A percentile compares a stretch with the other conserved stretches of the same genome.
Evolutionary conservation across 2,329 filamentous ascomycete species (phyloP).

Genomic region (Akanthomyces lecanii): DNA sequence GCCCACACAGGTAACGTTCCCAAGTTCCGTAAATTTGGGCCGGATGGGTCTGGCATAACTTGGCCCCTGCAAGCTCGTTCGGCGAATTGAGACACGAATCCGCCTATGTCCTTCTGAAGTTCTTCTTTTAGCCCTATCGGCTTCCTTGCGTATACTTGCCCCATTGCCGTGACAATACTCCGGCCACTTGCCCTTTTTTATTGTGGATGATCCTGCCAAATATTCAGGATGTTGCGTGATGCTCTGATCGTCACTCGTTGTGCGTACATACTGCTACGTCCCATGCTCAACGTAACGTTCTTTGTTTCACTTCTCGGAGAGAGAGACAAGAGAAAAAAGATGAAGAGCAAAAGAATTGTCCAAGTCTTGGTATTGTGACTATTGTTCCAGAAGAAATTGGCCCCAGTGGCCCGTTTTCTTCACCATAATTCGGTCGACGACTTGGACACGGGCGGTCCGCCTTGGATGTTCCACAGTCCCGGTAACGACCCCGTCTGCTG

Average conservation of each 20-base stretch:
- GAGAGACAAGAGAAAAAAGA: neutral
- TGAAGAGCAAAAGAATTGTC: no score
- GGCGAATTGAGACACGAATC: neutral
- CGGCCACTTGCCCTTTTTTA: no score
- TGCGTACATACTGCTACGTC: no score
- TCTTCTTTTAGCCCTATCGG: no score
- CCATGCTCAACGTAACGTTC: neutral
- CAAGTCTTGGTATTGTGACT: neutral
- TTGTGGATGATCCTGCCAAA: no score
- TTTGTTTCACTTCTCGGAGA: neutral
- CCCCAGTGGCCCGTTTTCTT: neutral
- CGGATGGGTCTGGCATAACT: neutral
- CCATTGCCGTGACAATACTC: no score
- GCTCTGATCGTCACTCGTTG: no score
- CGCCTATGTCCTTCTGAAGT: no score
- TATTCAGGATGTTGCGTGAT: no score
- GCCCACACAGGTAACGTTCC: conserved; percentile 1
- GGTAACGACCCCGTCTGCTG: neutral
- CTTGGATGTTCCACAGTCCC: neutral
- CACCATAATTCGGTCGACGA: neutral
- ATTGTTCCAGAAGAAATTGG: conserved; percentile 1
- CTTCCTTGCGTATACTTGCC: no score
- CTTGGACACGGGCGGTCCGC: neutral
- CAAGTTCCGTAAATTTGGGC: neutral
- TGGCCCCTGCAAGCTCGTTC: neutral